These are phyloP conservation scores for Phytophthora nicotianae DNA, from an alignment of 352 stramenopile species.

Conservation along the genomic window DNA sequence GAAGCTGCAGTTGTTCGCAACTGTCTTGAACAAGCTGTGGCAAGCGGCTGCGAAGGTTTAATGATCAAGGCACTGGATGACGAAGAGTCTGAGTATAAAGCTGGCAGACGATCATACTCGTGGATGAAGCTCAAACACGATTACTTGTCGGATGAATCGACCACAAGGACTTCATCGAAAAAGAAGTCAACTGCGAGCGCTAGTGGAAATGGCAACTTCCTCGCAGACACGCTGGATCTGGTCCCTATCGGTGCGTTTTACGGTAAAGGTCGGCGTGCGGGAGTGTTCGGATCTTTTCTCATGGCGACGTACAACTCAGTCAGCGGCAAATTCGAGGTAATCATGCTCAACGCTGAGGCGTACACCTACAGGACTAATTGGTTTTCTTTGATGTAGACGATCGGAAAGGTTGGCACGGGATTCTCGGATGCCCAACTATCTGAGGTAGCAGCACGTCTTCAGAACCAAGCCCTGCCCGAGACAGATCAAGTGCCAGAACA, in stretches of 20 bases:
- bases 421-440: conserved; percentile 97
- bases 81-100: conserved; percentile 61
- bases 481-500: conserved; percentile 61
- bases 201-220: conserved; percentile 54
- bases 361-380: neutral
- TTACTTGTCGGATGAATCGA: conserved; percentile 51
- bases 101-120: conserved; percentile 70
- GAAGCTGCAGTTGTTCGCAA: conserved; percentile 26
- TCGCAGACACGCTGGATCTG: conserved; percentile 95
- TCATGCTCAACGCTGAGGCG: neutral
- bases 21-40: conserved; percentile 58
- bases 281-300: conserved; percentile 98
- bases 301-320: conserved; percentile 96
- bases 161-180: neutral
- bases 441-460: conserved; percentile 61
- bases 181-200: conserved; percentile 8
- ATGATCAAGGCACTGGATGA: conserved; percentile 77
- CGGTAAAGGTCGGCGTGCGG: conserved; percentile 94
- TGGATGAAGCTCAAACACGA: conserved; percentile 91
- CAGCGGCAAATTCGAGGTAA: conserved; percentile 94
- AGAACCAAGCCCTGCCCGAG: conserved; percentile 41
- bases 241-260: conserved; percentile 98
- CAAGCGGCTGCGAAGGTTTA: conserved; percentile 74
- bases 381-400: conserved; percentile 50
- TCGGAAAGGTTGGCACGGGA: conserved; percentile 95